phyloP scores from a whole-genome alignment of 768 basidiomycete genomes.

The Fomitopsis serialis region DNA sequence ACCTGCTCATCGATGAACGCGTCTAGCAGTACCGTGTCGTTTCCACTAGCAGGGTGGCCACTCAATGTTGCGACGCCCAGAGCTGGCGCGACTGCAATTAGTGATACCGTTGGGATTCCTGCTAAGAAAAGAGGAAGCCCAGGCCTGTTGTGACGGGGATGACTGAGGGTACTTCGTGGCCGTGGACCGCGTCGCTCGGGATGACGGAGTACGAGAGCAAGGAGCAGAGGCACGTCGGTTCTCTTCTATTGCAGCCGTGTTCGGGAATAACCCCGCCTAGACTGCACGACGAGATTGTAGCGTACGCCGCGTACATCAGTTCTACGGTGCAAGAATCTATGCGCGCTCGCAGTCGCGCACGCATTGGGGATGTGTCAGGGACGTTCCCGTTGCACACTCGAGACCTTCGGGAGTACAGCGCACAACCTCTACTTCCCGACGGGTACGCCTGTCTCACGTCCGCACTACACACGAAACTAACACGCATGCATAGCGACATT shows the following conservation, averaged over 20 bases:
- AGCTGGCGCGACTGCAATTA: no score
- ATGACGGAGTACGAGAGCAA: conserved; percentile 20
- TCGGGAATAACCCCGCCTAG: conserved; percentile 27
- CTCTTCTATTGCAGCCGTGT: neutral
- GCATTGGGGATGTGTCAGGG: conserved; percentile 36
- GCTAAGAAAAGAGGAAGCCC: neutral
- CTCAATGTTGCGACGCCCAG: no score
- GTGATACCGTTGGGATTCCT: no score
- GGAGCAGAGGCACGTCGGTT: conserved; percentile 27
- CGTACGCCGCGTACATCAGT: conserved; percentile 48
- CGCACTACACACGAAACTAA: neutral
- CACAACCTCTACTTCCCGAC: conserved; percentile 56
- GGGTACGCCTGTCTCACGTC: conserved; percentile 36
- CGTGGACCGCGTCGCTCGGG: conserved; percentile 21
- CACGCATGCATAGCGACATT: conserved; percentile 43
- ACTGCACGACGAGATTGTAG: conserved; percentile 59
- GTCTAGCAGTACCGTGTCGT: no score
- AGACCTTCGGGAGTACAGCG: conserved; percentile 57
- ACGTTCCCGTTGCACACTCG: conserved; percentile 43
- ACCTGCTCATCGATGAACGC: no score
- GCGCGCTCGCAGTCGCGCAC: conserved; percentile 39
- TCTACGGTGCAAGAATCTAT: conserved; percentile 49
- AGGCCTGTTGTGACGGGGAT: neutral
- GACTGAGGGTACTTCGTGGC: neutral
- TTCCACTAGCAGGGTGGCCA: no score